These are phyloP conservation scores for Cystobasidiaceae sp. DNA, from an alignment of 1,284 basidiomycete genomes.

Conservation along the genomic window DNA sequence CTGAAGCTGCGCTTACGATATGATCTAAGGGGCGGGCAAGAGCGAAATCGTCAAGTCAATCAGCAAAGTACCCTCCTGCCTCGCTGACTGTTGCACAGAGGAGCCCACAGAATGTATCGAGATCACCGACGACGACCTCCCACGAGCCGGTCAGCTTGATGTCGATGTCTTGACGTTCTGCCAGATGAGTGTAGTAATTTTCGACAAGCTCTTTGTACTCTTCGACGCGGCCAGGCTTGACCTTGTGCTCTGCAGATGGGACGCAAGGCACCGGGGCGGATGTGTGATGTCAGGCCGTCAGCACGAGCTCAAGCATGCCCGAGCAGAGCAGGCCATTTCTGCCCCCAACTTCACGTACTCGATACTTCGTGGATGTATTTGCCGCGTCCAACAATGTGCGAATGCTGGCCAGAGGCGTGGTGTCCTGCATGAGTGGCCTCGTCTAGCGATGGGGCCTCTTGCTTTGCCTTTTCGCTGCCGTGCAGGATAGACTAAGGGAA, in stretches of 20 bases:
- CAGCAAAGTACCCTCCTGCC: not conserved
- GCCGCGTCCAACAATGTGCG: slow-evolving; percentile 4
- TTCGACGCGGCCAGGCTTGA: slow-evolving; percentile 69
- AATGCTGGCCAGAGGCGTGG: not conserved
- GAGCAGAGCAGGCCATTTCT: not conserved
- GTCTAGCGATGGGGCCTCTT: slow-evolving; percentile 72
- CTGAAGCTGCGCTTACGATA: slow-evolving; percentile 1
- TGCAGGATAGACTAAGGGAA: slow-evolving; percentile 54
- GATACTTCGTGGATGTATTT: slow-evolving; percentile 69
- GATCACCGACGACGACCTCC: slow-evolving; percentile 79
- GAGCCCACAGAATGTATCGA: slow-evolving; percentile 67
- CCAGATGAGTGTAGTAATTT: slow-evolving; percentile 71
- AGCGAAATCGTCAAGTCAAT: not conserved
- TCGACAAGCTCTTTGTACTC: slow-evolving; percentile 68
- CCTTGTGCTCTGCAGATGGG: slow-evolving; percentile 61
- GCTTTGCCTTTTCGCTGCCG: slow-evolving; percentile 77
- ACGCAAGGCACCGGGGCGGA: not conserved
- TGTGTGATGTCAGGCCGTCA: not conserved
- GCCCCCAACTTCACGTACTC: slow-evolving; percentile 53
- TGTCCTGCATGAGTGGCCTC: slow-evolving; percentile 64
- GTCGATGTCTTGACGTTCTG: slow-evolving; percentile 63
- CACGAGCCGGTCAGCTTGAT: slow-evolving; percentile 86
- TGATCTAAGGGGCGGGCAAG: not conserved
- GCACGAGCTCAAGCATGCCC: not conserved
- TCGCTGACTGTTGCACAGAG: not conserved